Conservation (phyloP, 345 rosid species). For the Syzygium grande region DNA sequence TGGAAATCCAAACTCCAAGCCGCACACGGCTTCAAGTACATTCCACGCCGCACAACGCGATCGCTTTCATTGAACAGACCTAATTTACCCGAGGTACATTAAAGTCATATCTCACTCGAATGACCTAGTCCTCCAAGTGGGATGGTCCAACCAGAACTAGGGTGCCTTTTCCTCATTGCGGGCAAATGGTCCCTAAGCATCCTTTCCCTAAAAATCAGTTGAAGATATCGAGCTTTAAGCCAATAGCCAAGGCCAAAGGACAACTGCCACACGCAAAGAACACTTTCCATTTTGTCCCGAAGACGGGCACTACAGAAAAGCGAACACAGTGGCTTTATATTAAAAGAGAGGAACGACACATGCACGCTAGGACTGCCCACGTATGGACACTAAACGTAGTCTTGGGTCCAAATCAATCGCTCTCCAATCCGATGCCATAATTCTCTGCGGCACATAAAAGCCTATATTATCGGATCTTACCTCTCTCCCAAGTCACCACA, state of each 20-base stretch:
- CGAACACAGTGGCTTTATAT: not conserved
- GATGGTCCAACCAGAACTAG: not conserved
- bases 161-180: not conserved
- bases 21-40: not conserved
- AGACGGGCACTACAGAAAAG: not conserved
- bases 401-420: not conserved
- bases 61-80: not conserved
- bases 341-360: not conserved
- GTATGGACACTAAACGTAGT: not conserved
- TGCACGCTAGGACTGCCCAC: not conserved
- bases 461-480: slow-evolving; percentile 1
- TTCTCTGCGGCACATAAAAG: not conserved
- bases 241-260: not conserved
- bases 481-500: not conserved
- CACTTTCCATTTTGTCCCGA: not conserved
- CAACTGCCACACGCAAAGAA: not conserved
- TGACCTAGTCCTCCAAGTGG: not conserved
- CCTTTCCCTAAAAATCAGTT: not conserved
- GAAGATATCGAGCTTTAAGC: not conserved
- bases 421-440: not conserved
- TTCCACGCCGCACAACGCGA: not conserved
- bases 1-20: too few relatives aligned
- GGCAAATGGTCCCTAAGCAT: not conserved
- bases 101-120: not conserved
- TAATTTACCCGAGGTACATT: not conserved